Base-by-base conservation (phyloP, 805 yeast genomes). In the Ogataea pini region DNA sequence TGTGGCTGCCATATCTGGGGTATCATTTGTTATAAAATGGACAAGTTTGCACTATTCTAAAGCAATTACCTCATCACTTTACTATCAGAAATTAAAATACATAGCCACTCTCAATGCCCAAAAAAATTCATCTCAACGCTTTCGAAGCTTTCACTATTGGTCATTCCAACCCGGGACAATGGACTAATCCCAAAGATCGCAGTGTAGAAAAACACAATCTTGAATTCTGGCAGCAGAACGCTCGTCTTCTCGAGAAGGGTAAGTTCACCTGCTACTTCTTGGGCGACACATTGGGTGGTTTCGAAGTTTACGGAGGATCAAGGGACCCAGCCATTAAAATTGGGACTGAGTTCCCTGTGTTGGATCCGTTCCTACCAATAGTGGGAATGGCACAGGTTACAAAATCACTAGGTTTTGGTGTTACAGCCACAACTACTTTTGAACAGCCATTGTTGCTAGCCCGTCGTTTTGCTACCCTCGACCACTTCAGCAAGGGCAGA, bases 361-460 rank as follows among this genome's bases (percentile, higher is more conserved):
- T 50, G 51, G 40, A 46, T 47, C 20, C 60, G 58, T 59, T 65
- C 37, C 63, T 67, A 6, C 61, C 65, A n/a, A 64, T 72, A 3
- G 53, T 69, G 9, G 73, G 72, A 3, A 69, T 74, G 68, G 25
- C 42, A 49, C 62, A 17, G 61, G 70, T 19, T 58, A 67, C 41
- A 60, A 65, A 54, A 36, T 55, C 61, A 32, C 44, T 65, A 17
- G 49, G 60, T n/a, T 64, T 65, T 52, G 69, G 65, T 19, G 54
- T 64, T n/a, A 65, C 70, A 12, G 63, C 61, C 42, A 52, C 61
- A 17, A 65, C 70, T 14, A 62, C 63, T 24, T 63, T 64, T 52
- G 68, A 64, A 44, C 58, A 59, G 12, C 68, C 68, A 2, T 60
- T 61, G 36, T 64, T 60, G 48, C 62, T 64, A 18, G 57, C 62